Conservation (phyloP, 176 grass and related monocot genomes). For the Bonia amplexicaulis region DNA sequence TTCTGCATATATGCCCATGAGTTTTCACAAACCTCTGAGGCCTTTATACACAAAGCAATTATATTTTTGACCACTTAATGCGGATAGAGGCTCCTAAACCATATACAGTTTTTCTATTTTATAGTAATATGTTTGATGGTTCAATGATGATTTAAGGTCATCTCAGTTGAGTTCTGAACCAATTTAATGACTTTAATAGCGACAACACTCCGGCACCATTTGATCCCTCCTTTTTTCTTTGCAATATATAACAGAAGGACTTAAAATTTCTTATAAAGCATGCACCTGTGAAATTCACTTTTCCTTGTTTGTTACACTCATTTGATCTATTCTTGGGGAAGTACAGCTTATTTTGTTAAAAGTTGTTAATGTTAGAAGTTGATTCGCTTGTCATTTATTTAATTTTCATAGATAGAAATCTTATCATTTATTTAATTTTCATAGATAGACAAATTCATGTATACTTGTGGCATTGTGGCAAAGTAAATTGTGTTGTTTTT, state of each 20-base stretch:
- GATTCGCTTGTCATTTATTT: background rate
- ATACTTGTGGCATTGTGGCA: background rate
- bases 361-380: background rate
- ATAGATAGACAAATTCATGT: background rate
- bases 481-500: conserved; percentile 8
- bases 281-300: background rate
- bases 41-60: background rate
- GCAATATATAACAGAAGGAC: background rate
- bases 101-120: background rate
- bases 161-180: background rate
- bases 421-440: conserved; percentile 6
- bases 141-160: background rate
- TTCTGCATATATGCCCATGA: background rate
- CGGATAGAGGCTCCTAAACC: background rate
- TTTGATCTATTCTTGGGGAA: background rate
- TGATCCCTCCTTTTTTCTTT: background rate
- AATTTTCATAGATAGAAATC: background rate
- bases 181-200: background rate
- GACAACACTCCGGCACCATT: background rate
- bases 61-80: background rate
- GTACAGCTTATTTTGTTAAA: background rate
- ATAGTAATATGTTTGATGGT: background rate
- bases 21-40: background rate
- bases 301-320: background rate
- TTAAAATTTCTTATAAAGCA: conserved; percentile 6